Conservation (phyloP, 495 filamentous ascomycete genomes). For the Lasiosphaeria ovina region DNA sequence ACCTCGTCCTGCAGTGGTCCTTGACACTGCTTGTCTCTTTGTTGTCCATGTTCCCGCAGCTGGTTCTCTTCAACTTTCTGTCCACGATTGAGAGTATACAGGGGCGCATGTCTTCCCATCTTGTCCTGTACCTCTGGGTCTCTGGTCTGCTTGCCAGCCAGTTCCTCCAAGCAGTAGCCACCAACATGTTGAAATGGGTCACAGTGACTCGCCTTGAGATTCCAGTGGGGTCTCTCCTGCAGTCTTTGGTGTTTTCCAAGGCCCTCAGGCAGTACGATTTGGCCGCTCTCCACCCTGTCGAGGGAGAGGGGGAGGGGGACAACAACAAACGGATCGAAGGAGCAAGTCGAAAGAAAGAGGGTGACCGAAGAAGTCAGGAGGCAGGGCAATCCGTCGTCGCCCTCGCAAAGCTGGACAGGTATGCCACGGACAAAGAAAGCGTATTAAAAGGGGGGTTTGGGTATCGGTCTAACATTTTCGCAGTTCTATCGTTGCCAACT, state of each 20-base stretch:
- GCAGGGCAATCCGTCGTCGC: slow-evolving; percentile 28
- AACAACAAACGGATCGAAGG: slow-evolving; percentile 10
- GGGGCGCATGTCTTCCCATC: slow-evolving; percentile 26
- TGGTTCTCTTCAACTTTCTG: slow-evolving; percentile 59
- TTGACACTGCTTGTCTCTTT: slow-evolving; percentile 50
- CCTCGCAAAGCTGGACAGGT: slow-evolving; percentile 43
- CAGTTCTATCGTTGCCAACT: slow-evolving; percentile 60
- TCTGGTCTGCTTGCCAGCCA: slow-evolving; percentile 52
- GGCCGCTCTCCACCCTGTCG: slow-evolving; percentile 38
- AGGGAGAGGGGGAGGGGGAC: too few relatives aligned
- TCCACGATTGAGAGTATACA: slow-evolving; percentile 51
- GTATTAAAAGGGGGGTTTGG: slow-evolving; percentile 8
- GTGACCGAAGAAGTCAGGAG: slow-evolving; percentile 15
- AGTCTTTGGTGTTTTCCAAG: slow-evolving; percentile 66
- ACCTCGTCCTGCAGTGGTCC: slow-evolving; percentile 47
- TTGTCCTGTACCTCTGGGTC: slow-evolving; percentile 56
- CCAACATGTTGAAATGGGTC: slow-evolving; percentile 59
- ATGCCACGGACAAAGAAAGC: slow-evolving; percentile 20
- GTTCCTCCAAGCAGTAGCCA: slow-evolving; percentile 47
- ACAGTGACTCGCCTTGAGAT: slow-evolving; percentile 57
- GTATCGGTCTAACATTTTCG: background rate
- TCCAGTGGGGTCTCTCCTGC: slow-evolving; percentile 59
- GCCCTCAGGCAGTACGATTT: slow-evolving; percentile 67
- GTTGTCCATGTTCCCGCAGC: slow-evolving; percentile 59
- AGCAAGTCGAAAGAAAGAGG: slow-evolving; percentile 16